Evolutionary conservation across 148 eudicot species (phyloP), one percentile per base, ranked within the genome.

Genomic region (Silene uniflora): DNA sequence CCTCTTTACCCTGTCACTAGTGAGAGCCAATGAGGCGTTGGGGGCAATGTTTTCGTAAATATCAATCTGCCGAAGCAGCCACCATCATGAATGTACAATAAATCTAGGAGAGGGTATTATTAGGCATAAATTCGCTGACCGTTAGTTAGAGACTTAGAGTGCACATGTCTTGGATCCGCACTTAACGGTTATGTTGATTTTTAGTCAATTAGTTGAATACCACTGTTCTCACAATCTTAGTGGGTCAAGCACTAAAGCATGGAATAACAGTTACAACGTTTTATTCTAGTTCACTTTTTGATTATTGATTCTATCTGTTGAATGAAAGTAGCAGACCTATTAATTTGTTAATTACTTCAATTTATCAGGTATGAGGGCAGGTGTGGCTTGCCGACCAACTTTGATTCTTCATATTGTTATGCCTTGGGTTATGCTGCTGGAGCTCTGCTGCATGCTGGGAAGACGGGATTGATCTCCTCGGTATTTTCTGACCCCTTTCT

Each of bases 351-450:
- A 73, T 73, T 7, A 32, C 7, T 35, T 69, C 11, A 59, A 66
- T 69, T 73, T 47, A 75, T 16, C 85, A 95, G 99, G 69, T 95
- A 95, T 69, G 99, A 95, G 75, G 99, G 99, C 52, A 88, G 99
- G 63, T 95, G 99, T 82, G 99, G 99, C 67, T 85, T 95, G 80
- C 99, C 99, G 16, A 89, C 97, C 66, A 95, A 92, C 79, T 95
- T 95, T 83, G 99, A 95, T 84, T 80, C 99, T 75, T 84, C 92
- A 67, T 95, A 95, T 82, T 95, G 99, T 77, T 89, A 95, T 83
- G 96, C 99, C 44, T 80, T 95, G 91, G 99, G 99, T 75, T 95
- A 88, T 83, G 97, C 81, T 76, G 97, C 99, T 81, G 99, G 94
- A 75, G 97, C 87, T 76, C 86, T 95, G 62, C 98, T 95, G 78